Conservation (phyloP, 2,329 filamentous ascomycete species). For the Aspergillus floridensis region DNA sequence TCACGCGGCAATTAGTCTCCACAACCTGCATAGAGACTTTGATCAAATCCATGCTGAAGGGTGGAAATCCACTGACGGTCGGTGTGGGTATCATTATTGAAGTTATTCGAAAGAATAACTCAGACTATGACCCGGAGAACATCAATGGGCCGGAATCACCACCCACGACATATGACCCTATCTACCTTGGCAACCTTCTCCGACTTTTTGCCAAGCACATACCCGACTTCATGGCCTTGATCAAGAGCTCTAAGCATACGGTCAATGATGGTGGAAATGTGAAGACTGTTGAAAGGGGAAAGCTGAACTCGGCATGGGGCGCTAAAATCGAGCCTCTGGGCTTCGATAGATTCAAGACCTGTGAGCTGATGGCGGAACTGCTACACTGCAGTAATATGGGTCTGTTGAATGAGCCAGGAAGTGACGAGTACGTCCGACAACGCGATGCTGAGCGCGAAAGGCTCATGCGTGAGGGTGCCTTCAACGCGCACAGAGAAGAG, state of each 20-base stretch:
- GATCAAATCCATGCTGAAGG: slow-evolving; percentile 87
- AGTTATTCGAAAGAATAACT: slow-evolving; percentile 98
- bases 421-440: slow-evolving; percentile 77
- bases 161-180: slow-evolving; percentile 85
- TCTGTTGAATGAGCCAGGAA: slow-evolving; percentile 84
- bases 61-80: slow-evolving; percentile 90
- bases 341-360: slow-evolving; percentile 98
- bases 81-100: slow-evolving; percentile 97
- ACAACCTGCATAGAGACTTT: slow-evolving; percentile 76
- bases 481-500: slow-evolving; percentile 50
- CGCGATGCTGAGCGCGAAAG: slow-evolving; percentile 79
- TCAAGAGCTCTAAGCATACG: slow-evolving; percentile 68
- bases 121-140: slow-evolving; percentile 94
- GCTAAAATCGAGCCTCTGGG: slow-evolving; percentile 88
- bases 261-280: slow-evolving; percentile 56
- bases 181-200: slow-evolving; percentile 88
- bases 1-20: slow-evolving; percentile 92
- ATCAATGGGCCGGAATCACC: slow-evolving; percentile 74
- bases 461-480: slow-evolving; percentile 72
- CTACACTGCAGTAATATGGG: slow-evolving; percentile 99
- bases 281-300: slow-evolving; percentile 66
- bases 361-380: slow-evolving; percentile 96
- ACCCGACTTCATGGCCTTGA: slow-evolving; percentile 88
- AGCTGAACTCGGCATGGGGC: slow-evolving; percentile 83
- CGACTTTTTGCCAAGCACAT: slow-evolving; percentile 87